Base-by-base conservation (phyloP, 495 filamentous ascomycete species). In the Poronia punctata region DNA sequence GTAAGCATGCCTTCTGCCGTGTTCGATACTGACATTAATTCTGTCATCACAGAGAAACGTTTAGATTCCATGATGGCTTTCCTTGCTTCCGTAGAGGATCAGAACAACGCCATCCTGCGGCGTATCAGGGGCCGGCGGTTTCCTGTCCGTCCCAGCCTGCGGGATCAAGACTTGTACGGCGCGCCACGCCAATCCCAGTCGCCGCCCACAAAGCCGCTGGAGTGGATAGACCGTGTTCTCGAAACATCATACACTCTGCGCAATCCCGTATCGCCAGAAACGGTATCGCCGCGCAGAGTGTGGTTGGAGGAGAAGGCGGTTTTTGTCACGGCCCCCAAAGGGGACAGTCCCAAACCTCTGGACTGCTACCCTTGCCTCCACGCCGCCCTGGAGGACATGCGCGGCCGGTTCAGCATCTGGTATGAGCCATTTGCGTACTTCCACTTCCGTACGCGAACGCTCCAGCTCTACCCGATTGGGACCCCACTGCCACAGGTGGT, bases 341-440 rank as follows among this genome's bases (percentile, higher is more conserved):
- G 39, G 5, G 24, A 32, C 19, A 16, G 16, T 26, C 51, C 48
- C 12, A 44, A 48, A 36, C 51, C 54, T n/a, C 50, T 46, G 19
- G 34, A 8, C n/a, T 30, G 34, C 9, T 57, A 57, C 20, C 43
- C 48, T 7, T 39, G 50, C 29, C 33, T 57, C 16, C 41, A 46
- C 29, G 33, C 34, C n/a, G 54, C 54, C 9, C 42, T 57, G 3
- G 29, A 19, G 15, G 51, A 52, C 34, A 29, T 57, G 2, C 52
- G 37, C 18, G 15, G 34, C 21, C 48, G 45, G 3, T 52, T 54
- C 35, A 42, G 42, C 20, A 34, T 47, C 17, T 52, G 37, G 30
- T 57, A 54, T 31, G 45, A 48, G 9, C 43, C 46, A 14, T 54
- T 57, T 14, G 54, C 54, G 10, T 39, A 45, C 2, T 57, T 49